A percentile compares a stretch with the other conserved stretches of the same genome.
Evolutionary conservation across 805 yeast genomes (phyloP).

Genomic region (Yamadazyma philogaea): DNA sequence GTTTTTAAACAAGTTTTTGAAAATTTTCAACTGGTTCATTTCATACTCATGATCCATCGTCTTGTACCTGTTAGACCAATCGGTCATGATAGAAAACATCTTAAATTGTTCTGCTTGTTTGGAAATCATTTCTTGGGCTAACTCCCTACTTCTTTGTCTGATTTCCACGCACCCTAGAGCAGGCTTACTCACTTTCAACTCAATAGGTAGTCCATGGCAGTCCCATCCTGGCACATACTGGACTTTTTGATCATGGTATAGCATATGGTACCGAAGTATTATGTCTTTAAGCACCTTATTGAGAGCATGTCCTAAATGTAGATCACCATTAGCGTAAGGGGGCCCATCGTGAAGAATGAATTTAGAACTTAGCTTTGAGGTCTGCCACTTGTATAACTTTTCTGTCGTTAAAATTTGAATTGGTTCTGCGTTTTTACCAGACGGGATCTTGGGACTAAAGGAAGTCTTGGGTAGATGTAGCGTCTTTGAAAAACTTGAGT

Average conservation of each 20-base stretch:
- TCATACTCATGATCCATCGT: slow-evolving; percentile 76
- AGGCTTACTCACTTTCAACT: slow-evolving; percentile 62
- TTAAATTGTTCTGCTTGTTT: slow-evolving; percentile 63
- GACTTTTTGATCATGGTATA: slow-evolving; percentile 55
- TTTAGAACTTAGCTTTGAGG: slow-evolving; percentile 21
- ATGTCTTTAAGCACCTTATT: slow-evolving; percentile 89
- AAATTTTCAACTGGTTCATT: slow-evolving; percentile 67
- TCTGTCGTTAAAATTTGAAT: slow-evolving; percentile 53
- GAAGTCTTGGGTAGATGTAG: slow-evolving; percentile 64
- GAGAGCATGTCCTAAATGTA: slow-evolving; percentile 89
- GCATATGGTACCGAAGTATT: slow-evolving; percentile 65
- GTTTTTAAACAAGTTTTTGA: slow-evolving; percentile 58
- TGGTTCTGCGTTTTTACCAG: slow-evolving; percentile 32
- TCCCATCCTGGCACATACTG: slow-evolving; percentile 95
- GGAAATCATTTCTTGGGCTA: slow-evolving; percentile 66
- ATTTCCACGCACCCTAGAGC: slow-evolving; percentile 42
- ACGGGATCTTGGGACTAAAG: slow-evolving; percentile 53
- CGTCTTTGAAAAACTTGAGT: slow-evolving; percentile 44
- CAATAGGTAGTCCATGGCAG: slow-evolving; percentile 97
- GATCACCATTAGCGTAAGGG: slow-evolving; percentile 94
- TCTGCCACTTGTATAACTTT: slow-evolving; percentile 63
- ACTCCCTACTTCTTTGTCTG: slow-evolving; percentile 60
- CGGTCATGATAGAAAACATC: slow-evolving; percentile 76
- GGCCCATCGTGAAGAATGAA: slow-evolving; percentile 95
- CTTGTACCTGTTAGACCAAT: slow-evolving; percentile 69